Evolutionary conservation across 1,284 basidiomycete genomes (phyloP).

Genomic region (Xerocomus cyaneibrunnescens): DNA sequence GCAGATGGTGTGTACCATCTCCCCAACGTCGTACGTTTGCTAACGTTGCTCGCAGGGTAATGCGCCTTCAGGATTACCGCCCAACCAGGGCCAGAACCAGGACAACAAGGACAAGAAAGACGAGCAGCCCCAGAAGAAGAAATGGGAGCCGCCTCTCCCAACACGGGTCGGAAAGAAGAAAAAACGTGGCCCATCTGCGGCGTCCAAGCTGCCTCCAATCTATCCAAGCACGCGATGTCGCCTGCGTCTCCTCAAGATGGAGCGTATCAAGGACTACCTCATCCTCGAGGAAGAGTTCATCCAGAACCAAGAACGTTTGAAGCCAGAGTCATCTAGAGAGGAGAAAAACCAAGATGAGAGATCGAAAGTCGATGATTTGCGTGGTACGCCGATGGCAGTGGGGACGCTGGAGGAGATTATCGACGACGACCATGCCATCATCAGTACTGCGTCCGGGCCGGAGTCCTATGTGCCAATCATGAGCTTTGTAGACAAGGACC

Average conservation of each 20-base stretch:
- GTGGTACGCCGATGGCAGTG: conserved; percentile 96
- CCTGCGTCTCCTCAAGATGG: conserved; percentile 93
- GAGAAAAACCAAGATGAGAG: conserved; percentile 97
- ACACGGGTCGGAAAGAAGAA: conserved; percentile 97
- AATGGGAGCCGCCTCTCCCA: conserved; percentile 99
- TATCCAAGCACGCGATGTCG: conserved; percentile 95
- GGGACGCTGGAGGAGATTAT: conserved; percentile 99
- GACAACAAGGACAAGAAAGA: conserved; percentile 70
- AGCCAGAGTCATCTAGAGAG: conserved; percentile 80
- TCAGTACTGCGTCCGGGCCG: conserved; percentile 92
- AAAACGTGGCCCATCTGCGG: conserved; percentile 86
- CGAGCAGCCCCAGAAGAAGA: conserved; percentile 74
- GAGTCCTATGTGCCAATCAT: conserved; percentile 99
- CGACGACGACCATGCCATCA: conserved; percentile 99
- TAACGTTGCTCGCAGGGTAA: conserved; percentile 64
- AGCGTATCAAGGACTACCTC: conserved; percentile 98
- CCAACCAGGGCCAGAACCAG: conserved; percentile 44
- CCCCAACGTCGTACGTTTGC: background rate
- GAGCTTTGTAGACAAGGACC: conserved; percentile 98
- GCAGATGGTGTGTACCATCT: conserved; percentile 22
- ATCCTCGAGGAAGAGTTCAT: conserved; percentile 98
- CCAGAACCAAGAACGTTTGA: conserved; percentile 89
- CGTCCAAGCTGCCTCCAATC: conserved; percentile 91
- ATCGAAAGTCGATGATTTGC: conserved; percentile 91
- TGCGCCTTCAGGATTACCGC: conserved; percentile 69